Evolutionary conservation across 345 rosid species (phyloP), one percentile per base, ranked within the genome.

Genomic region (Geranium rotundifolium): DNA sequence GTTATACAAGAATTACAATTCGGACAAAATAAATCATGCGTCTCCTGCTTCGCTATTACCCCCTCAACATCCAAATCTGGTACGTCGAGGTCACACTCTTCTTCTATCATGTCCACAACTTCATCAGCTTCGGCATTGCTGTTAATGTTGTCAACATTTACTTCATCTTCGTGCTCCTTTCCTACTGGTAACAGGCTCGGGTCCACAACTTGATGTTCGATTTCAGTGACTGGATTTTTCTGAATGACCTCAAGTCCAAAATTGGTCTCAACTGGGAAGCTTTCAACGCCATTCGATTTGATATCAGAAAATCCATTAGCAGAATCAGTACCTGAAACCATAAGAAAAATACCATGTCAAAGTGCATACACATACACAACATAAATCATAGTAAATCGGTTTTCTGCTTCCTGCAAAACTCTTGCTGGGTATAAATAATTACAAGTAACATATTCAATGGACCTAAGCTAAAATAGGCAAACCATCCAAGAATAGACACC

Each of bases 1-100:
- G 98, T 89, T 69, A 92, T 89, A 62, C 91, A 74, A 61, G 89
- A 83, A 6, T 75, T 46, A 58, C 98, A 92, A 58, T 87, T 84
- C 18, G 98, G 98, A 67, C 98, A 91, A 69, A 34, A 76, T 63
- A 91, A 65, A 66, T 91, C 89, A 67, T 91, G 90, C 0, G 96
- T 89, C 58, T 75, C 77, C 70, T 92, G 98, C 67, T 84, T 87
- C 66, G 69, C 63, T 19, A 92, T 54, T 29, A 85, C 82, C 58
- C 46, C 70, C 82, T 89, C 84, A 17, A 92, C 84, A 56, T 84
- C 86, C 17, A 73, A 73, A 29, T 80, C 84, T n/a, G 77, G 74
- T 54, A 59, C 76, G 54, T 72, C 84, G 58, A 63, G 59, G 17
- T 81, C 89, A 60, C 20, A 17, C 57, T 83, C 90, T 68, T 79